A percentile compares a stretch with the other conserved stretches of the same genome.
Conservation (phyloP, 2,329 filamentous ascomycete species). For the Diaporthe citri region DNA sequence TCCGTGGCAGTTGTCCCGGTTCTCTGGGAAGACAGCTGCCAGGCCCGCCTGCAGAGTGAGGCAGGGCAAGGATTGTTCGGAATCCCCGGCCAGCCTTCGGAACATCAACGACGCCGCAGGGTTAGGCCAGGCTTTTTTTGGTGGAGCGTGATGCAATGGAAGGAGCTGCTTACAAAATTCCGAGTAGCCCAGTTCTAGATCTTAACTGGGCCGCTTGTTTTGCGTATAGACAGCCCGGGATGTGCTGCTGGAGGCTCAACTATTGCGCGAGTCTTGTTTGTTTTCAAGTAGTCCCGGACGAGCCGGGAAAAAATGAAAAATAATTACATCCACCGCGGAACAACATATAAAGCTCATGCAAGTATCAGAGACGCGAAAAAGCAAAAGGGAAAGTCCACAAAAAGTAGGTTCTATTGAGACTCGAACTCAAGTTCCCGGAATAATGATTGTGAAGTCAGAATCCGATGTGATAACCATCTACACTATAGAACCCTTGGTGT, state of each 20-base stretch:
- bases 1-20: neutral
- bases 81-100: constrained; percentile 8
- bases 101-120: neutral
- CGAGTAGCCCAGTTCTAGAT: neutral
- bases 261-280: neutral
- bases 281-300: neutral
- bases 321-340: neutral
- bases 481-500: constrained; percentile 31
- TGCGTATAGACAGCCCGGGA: neutral
- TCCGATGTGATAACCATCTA: constrained; percentile 41
- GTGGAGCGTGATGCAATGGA: neutral
- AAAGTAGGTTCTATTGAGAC: constrained; percentile 26
- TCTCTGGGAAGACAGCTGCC: constrained; percentile 13
- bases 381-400: neutral
- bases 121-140: neutral
- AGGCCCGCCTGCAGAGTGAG: neutral
- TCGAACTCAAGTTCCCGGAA: constrained; percentile 37
- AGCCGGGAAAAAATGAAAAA: neutral
- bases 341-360: neutral
- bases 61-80: constrained; percentile 9
- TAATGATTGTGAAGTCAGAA: constrained; percentile 29
- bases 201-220: neutral
- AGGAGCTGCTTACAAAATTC: neutral
- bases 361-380: no score
- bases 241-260: neutral